phyloP scores from a whole-genome alignment of 2,329 filamentous ascomycete species.

The Colletotrichum musicola region DNA sequence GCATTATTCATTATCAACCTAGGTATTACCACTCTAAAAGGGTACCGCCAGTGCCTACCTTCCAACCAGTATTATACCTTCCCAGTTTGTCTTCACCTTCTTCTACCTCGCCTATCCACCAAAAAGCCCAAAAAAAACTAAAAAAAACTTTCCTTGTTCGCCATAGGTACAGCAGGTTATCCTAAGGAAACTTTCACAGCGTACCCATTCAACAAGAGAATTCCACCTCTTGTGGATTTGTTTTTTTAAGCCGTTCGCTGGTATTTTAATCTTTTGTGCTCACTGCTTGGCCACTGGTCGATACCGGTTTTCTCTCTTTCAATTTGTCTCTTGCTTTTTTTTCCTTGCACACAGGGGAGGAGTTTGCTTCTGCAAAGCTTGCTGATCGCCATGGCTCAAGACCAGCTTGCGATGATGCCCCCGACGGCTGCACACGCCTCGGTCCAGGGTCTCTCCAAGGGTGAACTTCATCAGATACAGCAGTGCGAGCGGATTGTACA shows the following conservation, averaged over 20 bases:
- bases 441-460: constrained; percentile 53
- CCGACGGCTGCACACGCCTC: constrained; percentile 42
- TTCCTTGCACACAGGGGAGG: constrained; percentile 8
- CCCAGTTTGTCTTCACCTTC: neutral
- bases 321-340: constrained; percentile 26
- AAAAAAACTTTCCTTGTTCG: constrained; percentile 12
- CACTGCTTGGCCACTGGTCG: too few species aligned
- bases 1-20: too few species aligned
- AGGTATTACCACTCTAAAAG: neutral
- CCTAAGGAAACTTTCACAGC: neutral
- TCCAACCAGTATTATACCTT: neutral
- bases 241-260: neutral
- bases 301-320: constrained; percentile 9
- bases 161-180: constrained; percentile 10
- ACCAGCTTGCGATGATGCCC: constrained; percentile 34
- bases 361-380: constrained; percentile 10
- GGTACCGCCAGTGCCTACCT: neutral
- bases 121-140: neutral
- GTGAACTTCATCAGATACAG: constrained; percentile 68
- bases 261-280: neutral
- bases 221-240: neutral
- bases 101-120: constrained; percentile 7
- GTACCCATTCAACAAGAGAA: neutral
- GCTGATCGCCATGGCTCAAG: constrained; percentile 33
- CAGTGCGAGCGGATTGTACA: constrained; percentile 85